These are phyloP conservation scores for Centaurea solstitialis DNA, from an alignment of 129 eudicot genomes.

Conservation along the genomic window DNA sequence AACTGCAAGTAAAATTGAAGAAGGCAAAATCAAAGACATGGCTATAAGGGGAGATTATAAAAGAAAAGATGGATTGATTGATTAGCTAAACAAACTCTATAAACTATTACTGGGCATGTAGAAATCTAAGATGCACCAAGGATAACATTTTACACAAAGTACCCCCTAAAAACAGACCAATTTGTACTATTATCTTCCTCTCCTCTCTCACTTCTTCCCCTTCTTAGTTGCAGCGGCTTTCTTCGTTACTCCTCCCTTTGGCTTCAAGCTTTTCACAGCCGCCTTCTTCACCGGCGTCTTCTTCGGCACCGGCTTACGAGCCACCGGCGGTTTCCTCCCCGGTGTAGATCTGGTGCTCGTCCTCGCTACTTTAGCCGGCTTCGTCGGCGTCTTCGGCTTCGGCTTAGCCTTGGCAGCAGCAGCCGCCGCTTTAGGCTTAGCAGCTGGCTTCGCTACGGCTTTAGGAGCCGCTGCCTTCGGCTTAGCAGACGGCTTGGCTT, in stretches of 20 bases:
- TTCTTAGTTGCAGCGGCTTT: slow-evolving; percentile 24
- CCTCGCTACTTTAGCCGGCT: slow-evolving; percentile 45
- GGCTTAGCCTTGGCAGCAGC: slow-evolving; percentile 34
- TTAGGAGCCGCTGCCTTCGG: slow-evolving; percentile 38
- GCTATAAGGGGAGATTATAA: neutral
- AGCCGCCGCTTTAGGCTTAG: slow-evolving; percentile 36
- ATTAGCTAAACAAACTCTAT: slow-evolving; percentile 32
- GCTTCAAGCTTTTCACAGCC: slow-evolving; percentile 34
- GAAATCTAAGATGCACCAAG: slow-evolving; percentile 30
- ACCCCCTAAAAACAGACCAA: slow-evolving; percentile 26
- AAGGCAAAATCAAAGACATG: neutral
- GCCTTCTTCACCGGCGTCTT: slow-evolving; percentile 41
- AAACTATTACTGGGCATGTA: slow-evolving; percentile 26
- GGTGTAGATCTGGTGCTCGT: slow-evolving; percentile 59
- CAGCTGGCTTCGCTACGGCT: slow-evolving; percentile 30
- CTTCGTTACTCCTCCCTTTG: slow-evolving; percentile 21
- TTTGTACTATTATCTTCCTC: slow-evolving; percentile 9
- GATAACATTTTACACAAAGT: slow-evolving; percentile 41
- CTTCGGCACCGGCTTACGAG: slow-evolving; percentile 21
- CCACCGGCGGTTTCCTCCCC: slow-evolving; percentile 38
- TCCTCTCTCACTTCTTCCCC: slow-evolving; percentile 29
- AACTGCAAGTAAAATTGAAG: neutral
- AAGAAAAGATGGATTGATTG: slow-evolving; percentile 15
- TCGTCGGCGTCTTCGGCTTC: slow-evolving; percentile 29
- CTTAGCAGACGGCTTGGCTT: slow-evolving; percentile 35